Evolutionary conservation across 169 alveolate genomes (phyloP).

Genomic region (Cryptosporidium sp.): DNA sequence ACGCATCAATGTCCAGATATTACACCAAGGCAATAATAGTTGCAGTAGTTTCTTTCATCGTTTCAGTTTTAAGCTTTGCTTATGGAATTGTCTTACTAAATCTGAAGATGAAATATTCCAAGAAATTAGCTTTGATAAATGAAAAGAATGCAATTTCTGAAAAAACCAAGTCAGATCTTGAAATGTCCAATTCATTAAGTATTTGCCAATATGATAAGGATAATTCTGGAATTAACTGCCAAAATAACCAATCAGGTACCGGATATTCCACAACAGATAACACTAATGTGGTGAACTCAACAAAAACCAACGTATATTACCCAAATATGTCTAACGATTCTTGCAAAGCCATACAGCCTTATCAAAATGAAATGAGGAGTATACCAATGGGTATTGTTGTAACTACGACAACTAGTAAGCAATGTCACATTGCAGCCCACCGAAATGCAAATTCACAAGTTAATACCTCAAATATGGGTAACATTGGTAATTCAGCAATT

Average conservation of each 20-base stretch:
- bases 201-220: constrained; percentile 8
- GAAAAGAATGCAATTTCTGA: constrained; percentile 24
- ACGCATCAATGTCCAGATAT: constrained; percentile 47
- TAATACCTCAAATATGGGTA: neutral
- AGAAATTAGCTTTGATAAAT: neutral
- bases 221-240: neutral
- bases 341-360: constrained; percentile 9
- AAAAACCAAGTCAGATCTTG: neutral
- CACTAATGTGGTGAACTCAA: constrained; percentile 7
- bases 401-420: constrained; percentile 65
- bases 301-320: constrained; percentile 12
- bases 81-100: constrained; percentile 29
- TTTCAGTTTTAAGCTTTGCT: constrained; percentile 38
- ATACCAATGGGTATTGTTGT: constrained; percentile 59
- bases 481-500: neutral
- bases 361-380: constrained; percentile 1
- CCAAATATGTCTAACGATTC: neutral
- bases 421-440: constrained; percentile 45
- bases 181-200: constrained; percentile 1
- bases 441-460: constrained; percentile 1
- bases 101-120: constrained; percentile 44
- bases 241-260: neutral
- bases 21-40: constrained; percentile 46
- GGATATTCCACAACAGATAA: constrained; percentile 2
- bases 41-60: constrained; percentile 39